Conservation (phyloP, 108 stramenopile genomes). For the Hondaea fermentalgiana region DNA sequence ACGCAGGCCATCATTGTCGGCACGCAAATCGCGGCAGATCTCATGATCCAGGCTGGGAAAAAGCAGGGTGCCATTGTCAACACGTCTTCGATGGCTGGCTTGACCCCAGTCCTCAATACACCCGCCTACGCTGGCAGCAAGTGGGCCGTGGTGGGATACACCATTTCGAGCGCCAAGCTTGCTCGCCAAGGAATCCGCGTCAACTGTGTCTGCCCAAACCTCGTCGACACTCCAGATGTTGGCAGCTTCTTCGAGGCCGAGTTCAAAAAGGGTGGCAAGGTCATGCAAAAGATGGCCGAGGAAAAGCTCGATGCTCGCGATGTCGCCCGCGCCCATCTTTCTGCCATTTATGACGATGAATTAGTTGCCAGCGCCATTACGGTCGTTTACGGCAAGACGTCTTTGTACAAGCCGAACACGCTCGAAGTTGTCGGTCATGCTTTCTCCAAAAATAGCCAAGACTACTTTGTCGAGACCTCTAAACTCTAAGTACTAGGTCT, state of each 20-base stretch:
- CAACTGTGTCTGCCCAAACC: background rate
- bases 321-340: background rate
- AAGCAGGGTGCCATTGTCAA: background rate
- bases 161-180: background rate
- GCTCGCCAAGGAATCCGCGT: background rate
- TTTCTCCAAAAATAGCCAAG: background rate
- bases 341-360: background rate
- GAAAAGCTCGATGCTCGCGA: background rate
- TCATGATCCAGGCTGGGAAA: background rate
- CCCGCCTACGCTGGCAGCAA: slow-evolving; percentile 1
- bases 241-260: background rate
- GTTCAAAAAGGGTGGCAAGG: background rate
- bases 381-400: background rate
- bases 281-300: background rate
- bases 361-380: background rate
- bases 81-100: background rate
- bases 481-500: background rate
- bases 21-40: background rate
- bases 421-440: background rate
- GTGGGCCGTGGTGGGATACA: background rate
- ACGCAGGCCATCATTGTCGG: background rate
- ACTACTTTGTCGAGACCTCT: background rate
- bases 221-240: background rate
- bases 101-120: background rate
- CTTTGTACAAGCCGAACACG: background rate